Conservation (phyloP, 2,329 filamentous ascomycete species). For the Colletotrichum shisoi region DNA sequence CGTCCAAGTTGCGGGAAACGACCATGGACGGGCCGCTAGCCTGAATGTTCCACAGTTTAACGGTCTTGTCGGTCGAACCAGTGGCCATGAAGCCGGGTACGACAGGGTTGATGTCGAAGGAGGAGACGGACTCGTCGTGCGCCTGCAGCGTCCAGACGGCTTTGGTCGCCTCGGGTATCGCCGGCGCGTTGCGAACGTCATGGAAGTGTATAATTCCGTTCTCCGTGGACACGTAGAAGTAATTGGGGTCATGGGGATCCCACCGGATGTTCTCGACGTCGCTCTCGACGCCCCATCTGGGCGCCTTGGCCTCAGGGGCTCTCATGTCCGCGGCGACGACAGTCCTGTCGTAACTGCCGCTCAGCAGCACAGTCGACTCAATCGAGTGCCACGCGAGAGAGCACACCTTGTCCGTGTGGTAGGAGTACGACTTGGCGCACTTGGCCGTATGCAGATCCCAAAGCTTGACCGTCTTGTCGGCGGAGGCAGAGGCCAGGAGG, state of each 20-base stretch:
- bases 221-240: conserved; percentile 95
- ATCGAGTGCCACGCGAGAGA: conserved; percentile 90
- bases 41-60: conserved; percentile 96
- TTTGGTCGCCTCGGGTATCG: conserved; percentile 77
- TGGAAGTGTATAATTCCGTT: conserved; percentile 91
- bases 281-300: conserved; percentile 91
- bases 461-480: conserved; percentile 95
- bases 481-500: conserved; percentile 90
- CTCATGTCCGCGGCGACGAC: conserved; percentile 97
- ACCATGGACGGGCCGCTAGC: conserved; percentile 86
- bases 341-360: conserved; percentile 93
- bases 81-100: conserved; percentile 95
- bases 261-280: conserved; percentile 93
- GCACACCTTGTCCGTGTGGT: conserved; percentile 98
- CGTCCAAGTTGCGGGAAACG: conserved; percentile 87
- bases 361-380: conserved; percentile 87
- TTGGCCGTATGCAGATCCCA: conserved; percentile 94
- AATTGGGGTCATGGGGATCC: conserved; percentile 92
- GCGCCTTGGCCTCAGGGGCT: conserved; percentile 80
- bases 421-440: conserved; percentile 93
- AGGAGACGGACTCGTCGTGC: conserved; percentile 89
- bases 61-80: conserved; percentile 90
- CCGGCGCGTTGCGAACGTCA: conserved; percentile 79
- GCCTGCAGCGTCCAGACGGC: conserved; percentile 94
- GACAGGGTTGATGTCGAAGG: conserved; percentile 88